Conservation (phyloP, 805 yeast species). For the Wickerhamiella spandovensis region DNA sequence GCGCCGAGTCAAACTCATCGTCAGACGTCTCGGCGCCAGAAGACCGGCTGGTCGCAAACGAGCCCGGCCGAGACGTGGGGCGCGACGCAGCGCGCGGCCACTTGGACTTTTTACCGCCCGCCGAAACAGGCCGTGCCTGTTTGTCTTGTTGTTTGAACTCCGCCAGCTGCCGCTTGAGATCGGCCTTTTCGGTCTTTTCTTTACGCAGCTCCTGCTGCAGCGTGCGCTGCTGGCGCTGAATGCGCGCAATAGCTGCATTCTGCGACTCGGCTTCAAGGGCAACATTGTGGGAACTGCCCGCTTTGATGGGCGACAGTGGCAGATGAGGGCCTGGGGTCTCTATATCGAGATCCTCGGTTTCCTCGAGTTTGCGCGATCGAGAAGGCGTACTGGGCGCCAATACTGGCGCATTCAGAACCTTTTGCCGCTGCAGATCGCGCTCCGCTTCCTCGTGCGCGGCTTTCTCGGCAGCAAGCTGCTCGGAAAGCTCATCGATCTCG, state of each 20-base stretch:
- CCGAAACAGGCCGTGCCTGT: background rate
- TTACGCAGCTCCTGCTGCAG: constrained; percentile 39
- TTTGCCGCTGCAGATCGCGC: constrained; percentile 19
- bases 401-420: constrained; percentile 18
- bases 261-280: constrained; percentile 53
- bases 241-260: constrained; percentile 49
- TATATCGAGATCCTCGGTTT: constrained; percentile 9
- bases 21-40: background rate
- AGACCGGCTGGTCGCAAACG: constrained; percentile 4
- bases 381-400: constrained; percentile 10
- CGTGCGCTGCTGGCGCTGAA: constrained; percentile 47
- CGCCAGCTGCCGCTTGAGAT: constrained; percentile 12
- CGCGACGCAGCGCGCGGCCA: background rate
- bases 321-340: constrained; percentile 22
- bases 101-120: background rate
- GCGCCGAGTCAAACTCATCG: background rate
- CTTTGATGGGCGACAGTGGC: constrained; percentile 24
- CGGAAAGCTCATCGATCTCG: constrained; percentile 16
- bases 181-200: constrained; percentile 30
- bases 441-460: constrained; percentile 20
- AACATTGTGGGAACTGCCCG: constrained; percentile 21
- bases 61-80: background rate
- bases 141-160: constrained; percentile 7
- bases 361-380: background rate
- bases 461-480: constrained; percentile 16